Evolutionary conservation across 768 basidiomycete species (phyloP), one percentile per base, ranked within the genome.

Genomic region (Cystofilobasidium capitatum): DNA sequence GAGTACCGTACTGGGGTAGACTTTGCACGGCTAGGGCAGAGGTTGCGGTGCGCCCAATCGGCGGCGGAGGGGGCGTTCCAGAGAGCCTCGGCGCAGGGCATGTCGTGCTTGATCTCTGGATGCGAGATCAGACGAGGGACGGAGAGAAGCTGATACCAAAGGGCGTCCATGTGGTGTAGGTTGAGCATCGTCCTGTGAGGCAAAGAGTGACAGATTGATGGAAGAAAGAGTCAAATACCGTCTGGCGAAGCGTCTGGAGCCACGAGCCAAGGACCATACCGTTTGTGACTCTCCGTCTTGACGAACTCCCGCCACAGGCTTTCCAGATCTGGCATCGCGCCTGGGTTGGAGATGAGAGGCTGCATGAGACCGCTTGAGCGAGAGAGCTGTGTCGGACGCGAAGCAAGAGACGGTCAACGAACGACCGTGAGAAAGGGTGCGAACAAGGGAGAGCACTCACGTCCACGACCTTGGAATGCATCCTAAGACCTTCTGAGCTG

Each of bases 211-310:
- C 12, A 24, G 12, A n/a, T 22, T 24, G 47, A n/a, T 24, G 60
- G 49, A 31, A 51, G 20, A 36, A 6, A 26, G 40, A 24, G 33
- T 44, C 17, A 24, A 31, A 39, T 33, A 39, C 24, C 57, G n/a
- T 2, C 37, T n/a, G n/a, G n/a, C n/a, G n/a, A n/a, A n/a, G n/a
- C n/a, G n/a, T n/a, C n/a, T n/a, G n/a, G n/a, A n/a, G n/a, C n/a
- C n/a, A n/a, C n/a, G n/a, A n/a, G 20, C 29, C 22, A 24, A 62
- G 29, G 22, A 5, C 40, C 33, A 17, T 79, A 91, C 91, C 88
- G 89, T 82, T 93, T 93, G 58, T 72, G 73, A 16, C 64, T 63
- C 54, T 74, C 73, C 14, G 58, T 57, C 37, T 69, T 61, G 64
- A 71, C 58, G 42, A 71, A 72, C 29, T 71, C 64, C 6, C 61